Percentiles rank a stretch among this genome's conserved stretches.
Conservation (phyloP, 495 filamentous ascomycete genomes). For the Aspergillus funiculosus region DNA sequence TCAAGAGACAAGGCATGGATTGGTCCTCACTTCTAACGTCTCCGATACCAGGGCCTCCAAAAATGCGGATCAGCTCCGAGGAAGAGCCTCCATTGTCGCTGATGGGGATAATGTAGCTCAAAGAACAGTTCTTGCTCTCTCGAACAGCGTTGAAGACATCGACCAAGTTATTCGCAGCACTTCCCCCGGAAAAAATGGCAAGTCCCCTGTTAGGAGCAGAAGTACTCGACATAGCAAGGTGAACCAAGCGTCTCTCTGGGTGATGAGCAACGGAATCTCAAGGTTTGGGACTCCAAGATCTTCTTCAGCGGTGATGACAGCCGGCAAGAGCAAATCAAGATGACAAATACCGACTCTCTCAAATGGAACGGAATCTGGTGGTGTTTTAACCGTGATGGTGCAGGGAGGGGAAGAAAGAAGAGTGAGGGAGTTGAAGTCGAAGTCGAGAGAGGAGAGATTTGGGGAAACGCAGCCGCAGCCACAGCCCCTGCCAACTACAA, state of each 20-base stretch:
- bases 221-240: conserved; percentile 7
- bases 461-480: neutral
- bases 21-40: conserved; percentile 73
- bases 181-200: conserved; percentile 82
- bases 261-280: too few relatives aligned
- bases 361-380: too few relatives aligned
- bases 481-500: too few relatives aligned
- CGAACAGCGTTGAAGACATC: conserved; percentile 78
- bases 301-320: too few relatives aligned
- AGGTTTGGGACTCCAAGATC: too few relatives aligned
- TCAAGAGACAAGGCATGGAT: neutral
- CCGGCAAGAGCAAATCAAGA: too few relatives aligned
- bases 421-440: too few relatives aligned
- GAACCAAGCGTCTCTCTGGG: too few relatives aligned
- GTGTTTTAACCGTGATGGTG: too few relatives aligned
- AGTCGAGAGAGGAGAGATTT: neutral
- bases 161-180: conserved; percentile 87
- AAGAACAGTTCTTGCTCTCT: conserved; percentile 59
- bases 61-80: conserved; percentile 84
- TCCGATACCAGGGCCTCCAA: conserved; percentile 90
- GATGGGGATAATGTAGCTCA: conserved; percentile 88
- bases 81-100: conserved; percentile 92
- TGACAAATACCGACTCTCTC: too few relatives aligned
- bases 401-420: neutral
- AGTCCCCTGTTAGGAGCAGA: conserved; percentile 49